A percentile compares a stretch with the other conserved stretches of the same genome.
Conservation (phyloP, 805 yeast species). For the Ogataea glucozyma region DNA sequence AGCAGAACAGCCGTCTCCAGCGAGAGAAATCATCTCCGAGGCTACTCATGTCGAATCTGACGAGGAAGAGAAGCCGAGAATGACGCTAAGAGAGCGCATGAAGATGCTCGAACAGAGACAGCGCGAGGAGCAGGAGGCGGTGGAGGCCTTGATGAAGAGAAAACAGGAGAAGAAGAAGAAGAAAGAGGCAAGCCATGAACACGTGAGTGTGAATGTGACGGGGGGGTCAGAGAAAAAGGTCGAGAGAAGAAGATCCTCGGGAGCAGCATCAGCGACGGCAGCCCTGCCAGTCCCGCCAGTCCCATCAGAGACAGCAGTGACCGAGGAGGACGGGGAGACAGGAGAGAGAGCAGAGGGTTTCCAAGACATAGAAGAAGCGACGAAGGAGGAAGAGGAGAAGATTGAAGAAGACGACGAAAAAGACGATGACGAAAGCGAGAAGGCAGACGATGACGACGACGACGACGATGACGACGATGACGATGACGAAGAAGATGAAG, state of each 20-base stretch:
- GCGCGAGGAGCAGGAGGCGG: conserved; percentile 68
- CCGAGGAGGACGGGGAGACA: conserved; percentile 33
- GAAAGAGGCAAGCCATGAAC: conserved; percentile 7
- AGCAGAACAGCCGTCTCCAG: conserved; percentile 11
- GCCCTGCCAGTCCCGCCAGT: neutral
- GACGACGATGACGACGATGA: conserved; percentile 52
- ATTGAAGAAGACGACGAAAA: conserved; percentile 34
- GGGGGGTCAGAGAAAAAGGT: conserved; percentile 22
- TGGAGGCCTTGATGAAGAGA: conserved; percentile 59
- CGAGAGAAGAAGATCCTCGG: conserved; percentile 20
- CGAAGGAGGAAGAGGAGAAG: conserved; percentile 17
- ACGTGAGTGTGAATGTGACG: too few species aligned
- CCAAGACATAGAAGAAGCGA: neutral
- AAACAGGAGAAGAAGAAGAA: conserved; percentile 50
- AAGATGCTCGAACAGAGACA: conserved; percentile 80
- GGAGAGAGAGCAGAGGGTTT: conserved; percentile 29
- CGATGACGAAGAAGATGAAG: conserved; percentile 60
- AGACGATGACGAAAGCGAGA: conserved; percentile 32
- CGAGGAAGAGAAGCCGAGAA: conserved; percentile 65
- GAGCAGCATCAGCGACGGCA: neutral
- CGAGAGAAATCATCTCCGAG: conserved; percentile 29
- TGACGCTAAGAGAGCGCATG: conserved; percentile 85
- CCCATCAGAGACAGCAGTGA: conserved; percentile 11
- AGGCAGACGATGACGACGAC: conserved; percentile 38
- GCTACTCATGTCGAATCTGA: conserved; percentile 33